Evolutionary conservation across 139 green algal genomes (phyloP).

Genomic region (Picochlorum sp.): DNA sequence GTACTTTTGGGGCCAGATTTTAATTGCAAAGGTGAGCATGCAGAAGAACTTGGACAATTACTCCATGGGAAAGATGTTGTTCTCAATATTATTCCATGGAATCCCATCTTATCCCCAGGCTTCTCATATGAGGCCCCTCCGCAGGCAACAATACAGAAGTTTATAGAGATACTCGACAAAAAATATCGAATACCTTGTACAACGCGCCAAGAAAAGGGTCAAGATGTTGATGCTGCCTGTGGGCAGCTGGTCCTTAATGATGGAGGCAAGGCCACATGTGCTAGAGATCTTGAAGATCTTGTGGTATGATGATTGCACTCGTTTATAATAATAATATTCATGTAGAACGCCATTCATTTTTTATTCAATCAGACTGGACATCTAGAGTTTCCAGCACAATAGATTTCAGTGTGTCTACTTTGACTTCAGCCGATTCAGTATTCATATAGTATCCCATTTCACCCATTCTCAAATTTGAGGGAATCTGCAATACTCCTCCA

Average conservation of each 20-base stretch:
- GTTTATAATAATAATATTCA: not conserved
- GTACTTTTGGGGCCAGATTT: slow-evolving; percentile 77
- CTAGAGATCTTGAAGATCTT: slow-evolving; percentile 5
- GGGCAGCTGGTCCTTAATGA: slow-evolving; percentile 75
- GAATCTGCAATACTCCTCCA: not conserved
- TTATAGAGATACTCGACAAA: slow-evolving; percentile 56
- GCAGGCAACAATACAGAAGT: slow-evolving; percentile 31
- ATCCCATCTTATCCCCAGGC: slow-evolving; percentile 55
- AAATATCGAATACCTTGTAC: slow-evolving; percentile 69
- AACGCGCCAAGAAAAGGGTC: slow-evolving; percentile 84
- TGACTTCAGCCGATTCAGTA: not conserved
- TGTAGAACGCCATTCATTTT: no score
- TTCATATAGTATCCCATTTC: not conserved
- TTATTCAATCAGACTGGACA: not conserved
- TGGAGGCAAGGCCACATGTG: not conserved
- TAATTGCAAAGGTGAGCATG: slow-evolving; percentile 70
- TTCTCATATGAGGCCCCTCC: slow-evolving; percentile 50
- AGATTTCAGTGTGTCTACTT: not conserved
- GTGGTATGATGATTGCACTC: not conserved
- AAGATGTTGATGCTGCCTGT: slow-evolving; percentile 60
- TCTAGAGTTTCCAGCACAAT: not conserved
- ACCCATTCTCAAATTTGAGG: not conserved
- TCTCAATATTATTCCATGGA: slow-evolving; percentile 92
- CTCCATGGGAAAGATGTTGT: slow-evolving; percentile 50
- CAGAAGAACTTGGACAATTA: slow-evolving; percentile 64